Percentiles rank a stretch among this genome's conserved stretches.
Conservation (phyloP, 495 filamentous ascomycete genomes). For the Tuber microsphaerosporum region DNA sequence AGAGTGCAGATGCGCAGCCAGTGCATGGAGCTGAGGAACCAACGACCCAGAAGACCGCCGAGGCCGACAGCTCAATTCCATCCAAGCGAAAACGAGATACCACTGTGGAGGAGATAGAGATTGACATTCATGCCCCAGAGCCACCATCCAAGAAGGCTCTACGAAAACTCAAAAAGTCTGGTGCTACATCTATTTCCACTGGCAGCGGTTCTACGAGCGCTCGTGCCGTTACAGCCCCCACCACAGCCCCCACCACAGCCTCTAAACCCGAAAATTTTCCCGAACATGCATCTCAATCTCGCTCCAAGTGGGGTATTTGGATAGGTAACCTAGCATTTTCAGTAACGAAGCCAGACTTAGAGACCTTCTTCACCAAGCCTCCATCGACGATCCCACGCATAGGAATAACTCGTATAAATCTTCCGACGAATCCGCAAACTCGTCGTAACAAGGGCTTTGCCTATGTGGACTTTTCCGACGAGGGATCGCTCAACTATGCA, state of each 20-base stretch:
- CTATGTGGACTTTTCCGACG: conserved; percentile 81
- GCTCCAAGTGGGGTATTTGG: conserved; percentile 81
- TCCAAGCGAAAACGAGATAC: conserved; percentile 60
- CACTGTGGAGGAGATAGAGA: conserved; percentile 63
- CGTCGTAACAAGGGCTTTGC: conserved; percentile 78
- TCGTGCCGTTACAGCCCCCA: conserved; percentile 42
- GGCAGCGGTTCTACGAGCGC: conserved; percentile 38
- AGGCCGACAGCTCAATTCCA: conserved; percentile 35
- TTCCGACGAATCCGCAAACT: conserved; percentile 53
- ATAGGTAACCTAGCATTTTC: conserved; percentile 87
- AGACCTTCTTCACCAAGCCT: conserved; percentile 61
- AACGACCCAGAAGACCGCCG: conserved; percentile 4
- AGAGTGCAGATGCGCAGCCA: conserved; percentile 7
- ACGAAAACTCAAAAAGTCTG: conserved; percentile 69
- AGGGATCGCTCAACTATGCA: conserved; percentile 60
- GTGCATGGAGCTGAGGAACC: conserved; percentile 3
- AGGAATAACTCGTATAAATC: conserved; percentile 72
- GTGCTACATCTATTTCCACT: conserved; percentile 31
- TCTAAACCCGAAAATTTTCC: conserved; percentile 38
- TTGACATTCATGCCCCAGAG: conserved; percentile 79
- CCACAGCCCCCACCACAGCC: conserved; percentile 42
- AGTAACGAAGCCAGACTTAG: conserved; percentile 63
- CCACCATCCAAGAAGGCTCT: conserved; percentile 87
- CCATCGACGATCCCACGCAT: conserved; percentile 53
- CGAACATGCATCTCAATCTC: conserved; percentile 43